Conservation (phyloP, 2,329 filamentous ascomycete species). For the Botryotinia narcissicola region DNA sequence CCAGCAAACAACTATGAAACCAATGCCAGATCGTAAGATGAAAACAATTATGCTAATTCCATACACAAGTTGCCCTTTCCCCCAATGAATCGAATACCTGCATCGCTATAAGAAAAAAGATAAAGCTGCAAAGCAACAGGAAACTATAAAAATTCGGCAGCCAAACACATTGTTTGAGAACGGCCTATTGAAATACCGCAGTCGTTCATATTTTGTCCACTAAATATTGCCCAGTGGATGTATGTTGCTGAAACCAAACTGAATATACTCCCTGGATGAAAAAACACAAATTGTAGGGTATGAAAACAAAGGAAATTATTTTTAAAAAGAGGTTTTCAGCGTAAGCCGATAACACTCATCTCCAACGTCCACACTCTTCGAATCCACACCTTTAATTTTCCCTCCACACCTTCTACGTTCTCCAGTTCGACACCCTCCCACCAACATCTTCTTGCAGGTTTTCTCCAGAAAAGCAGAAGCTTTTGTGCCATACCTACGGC, state of each 20-base stretch:
- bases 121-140: background rate
- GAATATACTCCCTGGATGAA: slow-evolving; percentile 17
- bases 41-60: slow-evolving; percentile 18
- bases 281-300: slow-evolving; percentile 16
- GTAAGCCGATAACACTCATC: slow-evolving; percentile 90
- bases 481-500: slow-evolving; percentile 98
- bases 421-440: slow-evolving; percentile 97
- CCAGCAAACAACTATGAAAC: slow-evolving; percentile 8
- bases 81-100: slow-evolving; percentile 18
- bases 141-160: slow-evolving; percentile 8
- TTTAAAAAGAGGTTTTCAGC: slow-evolving; percentile 37
- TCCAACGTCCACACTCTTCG: slow-evolving; percentile 96
- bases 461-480: slow-evolving; percentile 94
- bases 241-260: slow-evolving; percentile 6
- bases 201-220: slow-evolving; percentile 3
- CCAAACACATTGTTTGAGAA: background rate
- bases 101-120: slow-evolving; percentile 10
- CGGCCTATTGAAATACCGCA: background rate
- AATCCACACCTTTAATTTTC: slow-evolving; percentile 97
- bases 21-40: background rate
- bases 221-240: slow-evolving; percentile 1
- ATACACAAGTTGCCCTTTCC: slow-evolving; percentile 12
- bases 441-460: slow-evolving; percentile 94
- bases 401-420: slow-evolving; percentile 84
- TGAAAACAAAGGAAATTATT: slow-evolving; percentile 18